Conservation (phyloP, 1,284 basidiomycete genomes). For the Thecaphora thlaspeos region DNA sequence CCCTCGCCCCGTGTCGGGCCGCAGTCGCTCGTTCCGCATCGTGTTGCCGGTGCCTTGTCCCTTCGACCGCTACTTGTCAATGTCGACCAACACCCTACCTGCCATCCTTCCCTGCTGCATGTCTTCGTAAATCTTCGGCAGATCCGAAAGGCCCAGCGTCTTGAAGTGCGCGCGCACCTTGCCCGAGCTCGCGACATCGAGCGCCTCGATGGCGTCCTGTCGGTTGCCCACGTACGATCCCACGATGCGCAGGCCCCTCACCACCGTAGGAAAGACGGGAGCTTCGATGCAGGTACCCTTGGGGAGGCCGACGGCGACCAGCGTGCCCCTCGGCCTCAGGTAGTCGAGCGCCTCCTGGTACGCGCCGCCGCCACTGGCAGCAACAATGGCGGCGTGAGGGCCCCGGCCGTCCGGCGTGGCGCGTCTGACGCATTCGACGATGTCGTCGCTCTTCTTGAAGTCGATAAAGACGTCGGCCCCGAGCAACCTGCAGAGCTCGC, state of each 20-base stretch:
- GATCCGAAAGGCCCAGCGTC: slow-evolving; percentile 63
- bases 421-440: slow-evolving; percentile 67
- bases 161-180: slow-evolving; percentile 67
- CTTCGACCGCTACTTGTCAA: slow-evolving; percentile 23
- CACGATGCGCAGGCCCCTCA: slow-evolving; percentile 66
- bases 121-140: slow-evolving; percentile 64
- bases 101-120: slow-evolving; percentile 65
- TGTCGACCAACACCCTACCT: slow-evolving; percentile 68
- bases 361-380: slow-evolving; percentile 61
- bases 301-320: slow-evolving; percentile 76
- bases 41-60: too few relatives aligned
- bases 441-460: slow-evolving; percentile 65
- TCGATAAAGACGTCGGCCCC: slow-evolving; percentile 80
- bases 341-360: slow-evolving; percentile 69
- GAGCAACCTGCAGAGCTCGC: slow-evolving; percentile 67
- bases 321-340: slow-evolving; percentile 65
- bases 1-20: too few relatives aligned
- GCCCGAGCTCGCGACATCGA: slow-evolving; percentile 70
- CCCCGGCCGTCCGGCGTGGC: slow-evolving; percentile 69
- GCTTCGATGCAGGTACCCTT: slow-evolving; percentile 66
- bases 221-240: slow-evolving; percentile 71
- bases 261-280: slow-evolving; percentile 68
- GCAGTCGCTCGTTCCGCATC: too few relatives aligned
- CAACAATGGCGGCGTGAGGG: slow-evolving; percentile 65
- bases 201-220: slow-evolving; percentile 60